A percentile compares a stretch with the other conserved stretches of the same genome.
phyloP scores from a whole-genome alignment of 1,284 basidiomycete genomes.

The Tylopilus orsonianus region DNA sequence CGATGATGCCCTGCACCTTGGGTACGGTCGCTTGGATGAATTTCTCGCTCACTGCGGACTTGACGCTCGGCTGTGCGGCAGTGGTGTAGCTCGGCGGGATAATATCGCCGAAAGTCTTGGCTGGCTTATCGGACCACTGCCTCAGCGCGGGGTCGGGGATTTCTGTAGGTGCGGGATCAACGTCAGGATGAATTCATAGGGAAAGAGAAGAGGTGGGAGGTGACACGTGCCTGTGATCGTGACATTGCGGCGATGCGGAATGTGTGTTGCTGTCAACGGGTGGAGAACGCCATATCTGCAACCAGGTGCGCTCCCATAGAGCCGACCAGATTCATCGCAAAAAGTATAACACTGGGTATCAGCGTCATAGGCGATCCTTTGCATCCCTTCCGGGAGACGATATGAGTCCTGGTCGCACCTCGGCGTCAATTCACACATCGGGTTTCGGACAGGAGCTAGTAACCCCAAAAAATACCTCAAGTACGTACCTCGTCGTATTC shows the following conservation, averaged over 20 bases:
- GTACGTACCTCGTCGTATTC: constrained; percentile 39
- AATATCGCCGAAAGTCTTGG: constrained; percentile 46
- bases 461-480: background rate
- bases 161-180: constrained; percentile 9
- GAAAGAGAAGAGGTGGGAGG: background rate
- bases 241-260: constrained; percentile 28
- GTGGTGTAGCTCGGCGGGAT: constrained; percentile 46
- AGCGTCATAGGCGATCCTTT: constrained; percentile 52
- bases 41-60: constrained; percentile 23
- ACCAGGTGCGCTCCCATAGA: constrained; percentile 47
- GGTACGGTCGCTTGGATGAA: constrained; percentile 36
- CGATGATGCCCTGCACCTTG: constrained; percentile 38
- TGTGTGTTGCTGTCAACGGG: constrained; percentile 32
- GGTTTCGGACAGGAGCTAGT: background rate
- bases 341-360: constrained; percentile 52
- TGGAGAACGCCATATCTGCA: constrained; percentile 44
- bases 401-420: constrained; percentile 41
- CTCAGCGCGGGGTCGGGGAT: constrained; percentile 19
- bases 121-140: constrained; percentile 20
- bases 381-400: constrained; percentile 53
- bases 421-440: background rate
- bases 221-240: constrained; percentile 26
- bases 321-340: constrained; percentile 42
- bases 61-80: constrained; percentile 21
- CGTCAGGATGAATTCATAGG: background rate